phyloP scores from a whole-genome alignment of 169 alveolate genomes.

The Eimeria maxima region DNA sequence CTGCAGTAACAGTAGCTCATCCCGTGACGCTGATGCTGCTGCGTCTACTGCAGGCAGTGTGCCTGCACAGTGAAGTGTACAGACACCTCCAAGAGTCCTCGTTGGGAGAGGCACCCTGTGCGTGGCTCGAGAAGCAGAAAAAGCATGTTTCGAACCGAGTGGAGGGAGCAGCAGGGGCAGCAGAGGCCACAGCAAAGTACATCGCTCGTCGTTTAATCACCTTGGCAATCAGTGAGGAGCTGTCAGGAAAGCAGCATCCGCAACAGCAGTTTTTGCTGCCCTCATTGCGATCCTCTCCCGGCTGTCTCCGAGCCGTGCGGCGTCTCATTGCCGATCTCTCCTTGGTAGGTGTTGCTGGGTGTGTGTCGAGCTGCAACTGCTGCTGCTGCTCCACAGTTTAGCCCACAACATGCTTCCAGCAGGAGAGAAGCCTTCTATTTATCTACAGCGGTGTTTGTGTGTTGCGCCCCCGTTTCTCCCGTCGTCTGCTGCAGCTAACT shows the following conservation, averaged over 20 bases:
- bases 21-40: conserved; percentile 69
- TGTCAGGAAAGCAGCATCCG: conserved; percentile 25
- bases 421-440: not conserved
- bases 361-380: not conserved
- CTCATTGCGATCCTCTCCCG: conserved; percentile 37
- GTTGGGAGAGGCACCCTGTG: not conserved
- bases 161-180: conserved; percentile 70
- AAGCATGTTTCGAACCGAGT: not conserved
- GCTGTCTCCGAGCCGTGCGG: conserved; percentile 75
- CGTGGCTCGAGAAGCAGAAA: not conserved
- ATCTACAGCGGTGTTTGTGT: not conserved
- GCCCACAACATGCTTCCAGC: not conserved
- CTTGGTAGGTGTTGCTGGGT: conserved; percentile 20
- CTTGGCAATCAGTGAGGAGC: conserved; percentile 62
- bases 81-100: conserved; percentile 27
- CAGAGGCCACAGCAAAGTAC: conserved; percentile 53
- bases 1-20: conserved; percentile 38
- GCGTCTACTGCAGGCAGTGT: conserved; percentile 71
- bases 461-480: not conserved
- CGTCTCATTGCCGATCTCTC: conserved; percentile 47
- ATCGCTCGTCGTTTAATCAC: conserved; percentile 40
- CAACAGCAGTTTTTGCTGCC: conserved; percentile 58
- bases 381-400: not conserved
- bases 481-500: conserved; percentile 57
- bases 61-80: conserved; percentile 68